Base-by-base conservation (phyloP, 2,329 filamentous ascomycete genomes). In the Iodosphaeria phyllophila region DNA sequence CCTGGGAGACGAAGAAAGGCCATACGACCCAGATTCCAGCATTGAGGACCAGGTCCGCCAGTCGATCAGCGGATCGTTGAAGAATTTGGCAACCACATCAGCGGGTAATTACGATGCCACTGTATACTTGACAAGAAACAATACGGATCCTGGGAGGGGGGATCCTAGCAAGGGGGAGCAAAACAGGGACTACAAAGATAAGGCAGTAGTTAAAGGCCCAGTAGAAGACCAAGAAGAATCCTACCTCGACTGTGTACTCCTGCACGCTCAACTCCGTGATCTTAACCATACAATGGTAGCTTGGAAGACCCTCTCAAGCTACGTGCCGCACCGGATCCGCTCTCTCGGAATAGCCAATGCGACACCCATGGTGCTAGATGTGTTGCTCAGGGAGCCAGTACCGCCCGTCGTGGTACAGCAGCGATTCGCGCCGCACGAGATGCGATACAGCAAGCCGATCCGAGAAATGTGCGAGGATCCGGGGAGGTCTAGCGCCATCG, bases 341-440 rank as follows among this genome's bases (percentile, higher is more conserved):
- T 57, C 66, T 16, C 54, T 89, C 6, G 80, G 80, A 20, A 73
- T 89, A 28, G 82, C 75, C 27, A 89, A 89, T 45, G 63, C 65
- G n/a, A 52, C 56, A n/a, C 47, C 75, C 2, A 43, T 55, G 0
- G 46, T 66, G 2, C 54, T 89, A 1, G 43, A 59, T 26, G 46
- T 49, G 4, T 48, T 83, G 1, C 55, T 58, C 30, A 32, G 24
- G 5, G 34, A 27, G 8, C 32, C 39, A 22, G 18, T 54, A 20
- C 51, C 49, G 30, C 56, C 56, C 1, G 54, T 61, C 2, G 60
- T 83, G 2, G 71, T 84, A 5, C 79, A 89, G 49, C 86, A 89
- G 40, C 63, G 75, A 2, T 80, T 89, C 47, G 64, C 73, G 39
- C n/a, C n/a, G n/a, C 46, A 51, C 2, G 47, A 51, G 3, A 74